Conservation (phyloP, 345 rosid species). For the Diplotaxis tenuifolia region DNA sequence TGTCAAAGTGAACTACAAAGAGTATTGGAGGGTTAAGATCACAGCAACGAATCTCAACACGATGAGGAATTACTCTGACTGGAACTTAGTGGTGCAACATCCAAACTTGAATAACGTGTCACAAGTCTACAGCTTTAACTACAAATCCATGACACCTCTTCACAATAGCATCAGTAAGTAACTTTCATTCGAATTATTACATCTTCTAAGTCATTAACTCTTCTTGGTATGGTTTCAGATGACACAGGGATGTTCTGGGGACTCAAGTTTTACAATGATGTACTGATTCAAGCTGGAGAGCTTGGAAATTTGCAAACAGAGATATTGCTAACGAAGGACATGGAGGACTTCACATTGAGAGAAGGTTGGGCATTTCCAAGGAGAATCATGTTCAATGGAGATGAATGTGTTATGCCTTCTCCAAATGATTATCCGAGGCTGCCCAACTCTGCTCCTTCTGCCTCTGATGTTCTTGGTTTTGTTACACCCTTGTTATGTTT, state of each 20-base stretch:
- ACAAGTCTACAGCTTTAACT: slow-evolving; percentile 76
- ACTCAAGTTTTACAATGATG: slow-evolving; percentile 62
- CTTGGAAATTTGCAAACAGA: slow-evolving; percentile 73
- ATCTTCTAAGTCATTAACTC: neutral
- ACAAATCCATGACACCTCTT: slow-evolving; percentile 52
- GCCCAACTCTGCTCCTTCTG: slow-evolving; percentile 41
- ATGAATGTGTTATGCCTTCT: slow-evolving; percentile 87
- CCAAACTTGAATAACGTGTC: slow-evolving; percentile 61
- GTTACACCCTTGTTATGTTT: slow-evolving; percentile 13
- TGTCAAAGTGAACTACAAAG: slow-evolving; percentile 70
- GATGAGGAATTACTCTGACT: slow-evolving; percentile 61
- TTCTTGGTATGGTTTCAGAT: slow-evolving; percentile 42
- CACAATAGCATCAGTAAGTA: slow-evolving; percentile 51
- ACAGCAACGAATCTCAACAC: slow-evolving; percentile 60
- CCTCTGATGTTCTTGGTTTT: slow-evolving; percentile 6
- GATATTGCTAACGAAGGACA: slow-evolving; percentile 60
- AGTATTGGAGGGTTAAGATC: slow-evolving; percentile 78
- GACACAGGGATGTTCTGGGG: slow-evolving; percentile 92
- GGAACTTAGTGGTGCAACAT: slow-evolving; percentile 82
- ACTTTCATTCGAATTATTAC: neutral
- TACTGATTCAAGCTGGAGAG: slow-evolving; percentile 60
- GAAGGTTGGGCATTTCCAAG: slow-evolving; percentile 91
- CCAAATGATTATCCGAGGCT: slow-evolving; percentile 71
- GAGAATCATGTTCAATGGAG: slow-evolving; percentile 75
- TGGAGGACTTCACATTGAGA: slow-evolving; percentile 49